Evolutionary conservation across 345 rosid genomes (phyloP).

Genomic region (Atalantia buxifolia): DNA sequence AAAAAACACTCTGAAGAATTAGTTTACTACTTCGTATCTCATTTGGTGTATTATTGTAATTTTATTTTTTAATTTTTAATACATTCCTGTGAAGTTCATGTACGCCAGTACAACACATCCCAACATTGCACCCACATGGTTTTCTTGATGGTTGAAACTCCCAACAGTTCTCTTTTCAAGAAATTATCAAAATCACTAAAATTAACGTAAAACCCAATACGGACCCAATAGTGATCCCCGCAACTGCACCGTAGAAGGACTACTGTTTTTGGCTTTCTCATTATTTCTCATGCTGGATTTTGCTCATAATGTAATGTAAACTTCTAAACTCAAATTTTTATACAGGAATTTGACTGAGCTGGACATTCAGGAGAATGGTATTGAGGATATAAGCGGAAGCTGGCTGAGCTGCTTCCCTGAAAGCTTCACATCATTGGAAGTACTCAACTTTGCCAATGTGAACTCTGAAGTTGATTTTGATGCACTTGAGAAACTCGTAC

Average conservation of each 20-base stretch:
- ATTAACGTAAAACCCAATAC: neutral
- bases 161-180: neutral
- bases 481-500: conserved; percentile 57
- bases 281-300: neutral
- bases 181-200: neutral
- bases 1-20: no score
- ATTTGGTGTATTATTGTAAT: no score
- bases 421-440: conserved; percentile 52
- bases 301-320: neutral
- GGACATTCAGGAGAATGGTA: conserved; percentile 62
- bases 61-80: no score
- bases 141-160: no score
- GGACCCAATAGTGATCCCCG: neutral
- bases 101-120: no score
- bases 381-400: conserved; percentile 48
- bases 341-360: conserved; percentile 66
- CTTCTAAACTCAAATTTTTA: conserved; percentile 14
- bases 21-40: no score
- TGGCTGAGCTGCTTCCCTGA: conserved; percentile 71
- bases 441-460: conserved; percentile 51
- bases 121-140: no score
- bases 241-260: neutral
- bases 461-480: conserved; percentile 48
- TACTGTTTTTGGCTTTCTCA: neutral
- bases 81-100: no score